Evolutionary conservation across 1,284 basidiomycete genomes (phyloP), one percentile per base, ranked within the genome.

Genomic region (Fomitopsis pinicola): DNA sequence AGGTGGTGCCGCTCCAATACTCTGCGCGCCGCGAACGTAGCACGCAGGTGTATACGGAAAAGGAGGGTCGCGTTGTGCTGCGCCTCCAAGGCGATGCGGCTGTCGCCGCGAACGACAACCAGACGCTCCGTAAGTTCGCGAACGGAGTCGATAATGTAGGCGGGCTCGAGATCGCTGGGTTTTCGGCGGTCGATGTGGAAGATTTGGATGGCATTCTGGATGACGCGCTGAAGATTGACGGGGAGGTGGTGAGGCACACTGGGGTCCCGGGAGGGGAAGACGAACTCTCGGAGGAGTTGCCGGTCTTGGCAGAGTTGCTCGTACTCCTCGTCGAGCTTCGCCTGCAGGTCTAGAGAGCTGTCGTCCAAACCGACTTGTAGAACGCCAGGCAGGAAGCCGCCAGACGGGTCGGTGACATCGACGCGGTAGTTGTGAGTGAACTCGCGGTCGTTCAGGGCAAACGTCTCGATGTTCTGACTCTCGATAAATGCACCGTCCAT

Each of bases 401-500:
- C 87, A 42, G 80, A 77, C 7, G 87, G 84, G 69, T 94, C 92
- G 12, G 94, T 93, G 33, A 99, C 89, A 69, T 99, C 97, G 54
- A 99, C 93, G 30, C 91, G 89, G 76, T 96, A 99, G 66, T 90
- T 89, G 73, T 90, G 87, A 71, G 94, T 90, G 77, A 98, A 99
- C 61, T 92, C 88, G 62, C 82, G 82, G 75, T 98, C 79, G 68
- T 86, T 93, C 62, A 98, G 80, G 48, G 86, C 87, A 67, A 95
- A 95, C 0, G 93, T 94, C 68, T 97, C 92, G 61, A 98, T 88
- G 57, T 85, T 89, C 77, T 99, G 97, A 66, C 90, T 89, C 80
- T 99, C 97, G 73, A 99, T 98, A 75, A 91, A 96, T 0, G 95
- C 94, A 65, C 95, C 97, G 71, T 99, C 97, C 89, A 99, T 97